phyloP scores from a whole-genome alignment of 2,329 filamentous ascomycete species.

The Pyricularia sp. region DNA sequence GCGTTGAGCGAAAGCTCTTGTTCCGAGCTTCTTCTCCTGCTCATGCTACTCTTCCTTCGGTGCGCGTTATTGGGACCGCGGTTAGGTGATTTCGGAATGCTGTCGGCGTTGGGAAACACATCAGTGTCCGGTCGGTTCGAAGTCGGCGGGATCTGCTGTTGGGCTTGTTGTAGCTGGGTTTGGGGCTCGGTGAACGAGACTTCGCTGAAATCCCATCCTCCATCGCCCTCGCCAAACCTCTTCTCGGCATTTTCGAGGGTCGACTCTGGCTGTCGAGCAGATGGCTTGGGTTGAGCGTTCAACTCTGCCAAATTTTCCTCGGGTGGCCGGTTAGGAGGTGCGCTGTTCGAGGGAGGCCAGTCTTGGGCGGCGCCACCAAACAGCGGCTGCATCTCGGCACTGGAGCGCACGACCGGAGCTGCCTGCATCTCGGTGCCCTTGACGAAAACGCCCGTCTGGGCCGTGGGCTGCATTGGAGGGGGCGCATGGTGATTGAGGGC shows the following conservation, averaged over 20 bases:
- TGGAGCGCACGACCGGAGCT: constrained; percentile 42
- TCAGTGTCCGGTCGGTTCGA: constrained; percentile 74
- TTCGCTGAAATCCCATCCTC: constrained; percentile 84
- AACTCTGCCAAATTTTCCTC: constrained; percentile 16
- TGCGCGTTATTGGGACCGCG: constrained; percentile 55
- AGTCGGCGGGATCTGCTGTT: constrained; percentile 33
- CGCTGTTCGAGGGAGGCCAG: constrained; percentile 19
- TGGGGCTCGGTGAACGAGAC: constrained; percentile 51
- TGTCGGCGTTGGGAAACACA: constrained; percentile 74
- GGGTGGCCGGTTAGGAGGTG: constrained; percentile 13
- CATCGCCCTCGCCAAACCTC: constrained; percentile 52
- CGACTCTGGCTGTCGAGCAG: constrained; percentile 29
- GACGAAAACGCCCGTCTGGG: constrained; percentile 25
- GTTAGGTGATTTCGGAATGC: constrained; percentile 70
- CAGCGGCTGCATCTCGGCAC: constrained; percentile 32
- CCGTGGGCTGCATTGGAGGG: constrained; percentile 33
- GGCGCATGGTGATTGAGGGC: constrained; percentile 39
- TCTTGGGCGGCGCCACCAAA: constrained; percentile 22
- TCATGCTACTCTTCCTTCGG: constrained; percentile 72
- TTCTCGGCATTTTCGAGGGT: constrained; percentile 30
- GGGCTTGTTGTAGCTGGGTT: constrained; percentile 23
- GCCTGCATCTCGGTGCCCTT: constrained; percentile 31
- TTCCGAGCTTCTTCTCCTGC: constrained; percentile 62
- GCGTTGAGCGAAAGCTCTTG: constrained; percentile 46
- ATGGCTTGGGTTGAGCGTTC: constrained; percentile 28